Conservation (phyloP, 306 rosid genomes). For the Gynostemma pentaphyllum region DNA sequence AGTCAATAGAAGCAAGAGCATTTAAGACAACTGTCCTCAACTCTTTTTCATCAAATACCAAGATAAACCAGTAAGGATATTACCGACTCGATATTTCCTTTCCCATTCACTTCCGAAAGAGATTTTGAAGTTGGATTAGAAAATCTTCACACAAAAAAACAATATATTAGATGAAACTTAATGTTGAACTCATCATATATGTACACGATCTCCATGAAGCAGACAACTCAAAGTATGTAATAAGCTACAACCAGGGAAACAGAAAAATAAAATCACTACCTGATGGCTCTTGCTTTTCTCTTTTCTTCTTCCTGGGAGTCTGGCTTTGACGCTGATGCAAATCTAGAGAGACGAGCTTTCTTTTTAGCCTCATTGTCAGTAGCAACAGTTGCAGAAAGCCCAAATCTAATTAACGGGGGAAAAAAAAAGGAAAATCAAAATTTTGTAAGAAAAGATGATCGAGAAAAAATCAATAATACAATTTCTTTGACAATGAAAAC, state of each 20-base stretch:
- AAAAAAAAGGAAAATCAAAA: neutral
- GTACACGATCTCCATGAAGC: neutral
- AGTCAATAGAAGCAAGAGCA: constrained; percentile 17
- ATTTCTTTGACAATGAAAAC: neutral
- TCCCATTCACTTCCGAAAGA: constrained; percentile 35
- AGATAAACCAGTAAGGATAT: neutral
- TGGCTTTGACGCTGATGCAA: constrained; percentile 41
- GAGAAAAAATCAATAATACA: neutral
- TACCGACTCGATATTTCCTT: constrained; percentile 51
- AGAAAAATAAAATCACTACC: constrained; percentile 19
- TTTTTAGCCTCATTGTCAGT: constrained; percentile 56
- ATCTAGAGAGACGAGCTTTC: constrained; percentile 79
- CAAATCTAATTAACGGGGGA: constrained; percentile 56
- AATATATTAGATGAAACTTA: neutral
- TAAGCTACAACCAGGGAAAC: neutral
- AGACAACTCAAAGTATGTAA: neutral
- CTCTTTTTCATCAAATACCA: neutral
- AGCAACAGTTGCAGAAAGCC: constrained; percentile 35
- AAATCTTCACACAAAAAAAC: constrained; percentile 40
- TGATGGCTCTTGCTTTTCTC: constrained; percentile 81
- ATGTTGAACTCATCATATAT: neutral
- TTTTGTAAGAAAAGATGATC: neutral
- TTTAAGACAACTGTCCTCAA: neutral
- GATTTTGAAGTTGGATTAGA: constrained; percentile 30
- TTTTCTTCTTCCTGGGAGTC: constrained; percentile 81